Base-by-base conservation (phyloP, 345 rosid species). In the Hypericum perforatum region DNA sequence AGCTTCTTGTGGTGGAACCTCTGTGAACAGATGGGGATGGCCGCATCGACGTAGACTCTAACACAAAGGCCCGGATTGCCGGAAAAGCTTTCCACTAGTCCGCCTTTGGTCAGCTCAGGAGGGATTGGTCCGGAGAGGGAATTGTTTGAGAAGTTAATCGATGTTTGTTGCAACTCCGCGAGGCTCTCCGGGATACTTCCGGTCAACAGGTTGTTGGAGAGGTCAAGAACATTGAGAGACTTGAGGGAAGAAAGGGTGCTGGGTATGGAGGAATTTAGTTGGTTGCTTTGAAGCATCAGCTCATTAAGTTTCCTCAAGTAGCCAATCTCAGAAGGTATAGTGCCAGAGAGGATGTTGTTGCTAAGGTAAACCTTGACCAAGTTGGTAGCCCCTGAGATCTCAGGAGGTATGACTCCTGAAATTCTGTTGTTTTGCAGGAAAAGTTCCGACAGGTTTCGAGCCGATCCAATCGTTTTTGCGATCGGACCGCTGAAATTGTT, bases 341-440 rank as follows among this genome's bases (percentile, higher is more conserved):
- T 74, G 43, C 96, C 98, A 54, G 80, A 74, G 40, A 91, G 45
- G 10, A 72, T 60, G 63, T 91, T 91, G 66, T 74, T 76, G 61
- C 96, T 84, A 58, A 91, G 80, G 70, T 91, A 96, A 69, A 91
- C 74, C 79, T 91, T 91, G 41, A 91, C 95, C 56, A 91, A 78
- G 65, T 77, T 84, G 56, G 65, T 59, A 32, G 87, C 89, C 14
- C 69, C 64, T 40, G 85, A 81, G 53, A 91, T 84, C 56, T 81
- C 78, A 22, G 71, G 73, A 55, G 96, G 96, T 36, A 86, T 7
- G 57, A 68, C 62, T 39, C 96, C 89, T 7, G 96, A 81, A 45
- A 91, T 63, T 65, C 54, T 71, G 55, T 91, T 91, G 56, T 66
- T 79, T 59, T 82, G 95, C 65, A 86, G 41, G 71, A 86, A 87